These are phyloP conservation scores for Warburgia ugandensis DNA, from an alignment of 164 flowering plant species.

Conservation along the genomic window DNA sequence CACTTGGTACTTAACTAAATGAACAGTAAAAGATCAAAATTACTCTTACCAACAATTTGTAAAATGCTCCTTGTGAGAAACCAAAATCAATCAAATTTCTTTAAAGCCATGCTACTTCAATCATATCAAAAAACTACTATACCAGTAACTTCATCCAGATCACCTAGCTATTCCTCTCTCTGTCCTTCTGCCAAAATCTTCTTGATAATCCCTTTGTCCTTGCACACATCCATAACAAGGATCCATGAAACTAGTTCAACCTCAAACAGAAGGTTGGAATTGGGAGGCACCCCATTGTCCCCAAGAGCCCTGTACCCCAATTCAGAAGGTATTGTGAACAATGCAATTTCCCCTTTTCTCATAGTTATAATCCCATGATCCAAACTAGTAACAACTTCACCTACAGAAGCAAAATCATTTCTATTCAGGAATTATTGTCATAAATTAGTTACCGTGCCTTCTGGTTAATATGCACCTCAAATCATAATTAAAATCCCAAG, in stretches of 20 bases:
- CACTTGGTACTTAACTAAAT: slow-evolving; percentile 51
- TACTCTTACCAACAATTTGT: not conserved
- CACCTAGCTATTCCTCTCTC: slow-evolving; percentile 38
- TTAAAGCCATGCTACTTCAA: too few species aligned
- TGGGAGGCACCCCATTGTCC: slow-evolving; percentile 27
- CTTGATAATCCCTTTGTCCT: slow-evolving; percentile 70
- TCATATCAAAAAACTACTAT: slow-evolving; percentile 6
- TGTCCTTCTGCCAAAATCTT: slow-evolving; percentile 43
- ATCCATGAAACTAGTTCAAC: slow-evolving; percentile 68
- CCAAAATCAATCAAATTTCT: not conserved
- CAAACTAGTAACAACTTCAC: slow-evolving; percentile 35
- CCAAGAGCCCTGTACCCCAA: slow-evolving; percentile 32
- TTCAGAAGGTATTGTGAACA: slow-evolving; percentile 56
- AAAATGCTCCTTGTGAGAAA: not conserved
- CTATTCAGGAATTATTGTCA: too few species aligned
- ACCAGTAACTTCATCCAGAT: slow-evolving; percentile 75
- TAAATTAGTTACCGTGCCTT: too few species aligned
- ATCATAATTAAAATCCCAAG: too few species aligned
- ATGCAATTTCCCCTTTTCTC: slow-evolving; percentile 55
- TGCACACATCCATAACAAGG: slow-evolving; percentile 50
- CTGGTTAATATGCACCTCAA: too few species aligned
- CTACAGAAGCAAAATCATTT: slow-evolving; percentile 27
- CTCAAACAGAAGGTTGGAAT: slow-evolving; percentile 39
- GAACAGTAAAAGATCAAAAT: slow-evolving; percentile 8
- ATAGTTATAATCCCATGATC: slow-evolving; percentile 54